Evolutionary conservation across 2,329 filamentous ascomycete species (phyloP).

Genomic region (Colletotrichum acutatum): DNA sequence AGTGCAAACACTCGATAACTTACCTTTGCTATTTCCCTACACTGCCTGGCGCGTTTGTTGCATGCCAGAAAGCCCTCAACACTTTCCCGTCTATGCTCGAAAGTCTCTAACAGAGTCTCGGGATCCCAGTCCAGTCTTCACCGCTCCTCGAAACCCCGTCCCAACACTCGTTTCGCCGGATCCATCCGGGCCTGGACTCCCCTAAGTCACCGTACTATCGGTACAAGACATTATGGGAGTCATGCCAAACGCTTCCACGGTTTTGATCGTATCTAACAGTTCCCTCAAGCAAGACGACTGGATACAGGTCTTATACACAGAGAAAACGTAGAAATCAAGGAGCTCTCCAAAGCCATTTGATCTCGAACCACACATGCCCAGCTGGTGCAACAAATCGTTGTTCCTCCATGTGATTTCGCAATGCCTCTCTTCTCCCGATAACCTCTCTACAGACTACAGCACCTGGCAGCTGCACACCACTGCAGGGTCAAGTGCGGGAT

Average conservation of each 20-base stretch:
- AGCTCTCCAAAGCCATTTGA: not conserved
- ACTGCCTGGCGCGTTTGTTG: not conserved
- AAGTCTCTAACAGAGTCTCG: not conserved
- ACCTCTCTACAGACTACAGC: conserved; percentile 7
- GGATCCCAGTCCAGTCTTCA: conserved; percentile 18
- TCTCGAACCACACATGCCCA: not conserved
- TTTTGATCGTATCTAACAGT: not conserved
- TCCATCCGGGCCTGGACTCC: conserved; percentile 18
- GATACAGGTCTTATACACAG: not conserved
- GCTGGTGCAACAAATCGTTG: not conserved
- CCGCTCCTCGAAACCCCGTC: conserved; percentile 24
- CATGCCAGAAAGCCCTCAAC: not conserved
- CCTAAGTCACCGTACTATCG: conserved; percentile 3
- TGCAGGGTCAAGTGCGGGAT: conserved; percentile 29
- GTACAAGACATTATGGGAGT: not conserved
- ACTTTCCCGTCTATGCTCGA: not conserved
- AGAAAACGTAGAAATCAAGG: not conserved
- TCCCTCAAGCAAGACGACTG: not conserved
- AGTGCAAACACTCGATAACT: not conserved
- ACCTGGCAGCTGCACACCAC: conserved; percentile 32
- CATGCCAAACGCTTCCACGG: not conserved
- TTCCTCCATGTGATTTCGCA: not conserved
- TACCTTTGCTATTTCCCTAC: not conserved
- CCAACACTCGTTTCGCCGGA: conserved; percentile 28
- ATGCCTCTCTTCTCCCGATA: not conserved